Percentiles rank a stretch among this genome's conserved stretches.
These are phyloP conservation scores for Talaromyces sp. DNA, from an alignment of 2,329 filamentous ascomycete genomes.

Conservation along the genomic window DNA sequence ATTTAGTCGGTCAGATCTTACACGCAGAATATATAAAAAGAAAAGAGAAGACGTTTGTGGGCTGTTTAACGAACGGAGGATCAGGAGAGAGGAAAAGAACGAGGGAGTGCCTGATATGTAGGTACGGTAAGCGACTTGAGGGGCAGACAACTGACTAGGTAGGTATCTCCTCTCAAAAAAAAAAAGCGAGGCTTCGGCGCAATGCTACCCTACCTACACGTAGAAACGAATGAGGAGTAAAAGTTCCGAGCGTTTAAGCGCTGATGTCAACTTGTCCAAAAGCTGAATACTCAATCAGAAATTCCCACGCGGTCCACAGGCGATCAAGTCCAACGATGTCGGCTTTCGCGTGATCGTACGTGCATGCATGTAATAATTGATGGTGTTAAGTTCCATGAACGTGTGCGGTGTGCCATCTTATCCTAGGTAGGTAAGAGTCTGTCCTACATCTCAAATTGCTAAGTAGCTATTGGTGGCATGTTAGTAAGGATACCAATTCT, in stretches of 20 bases:
- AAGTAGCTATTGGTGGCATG: neutral
- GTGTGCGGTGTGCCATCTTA: too few species aligned
- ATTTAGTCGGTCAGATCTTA: neutral
- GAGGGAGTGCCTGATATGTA: too few species aligned
- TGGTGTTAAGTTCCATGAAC: neutral
- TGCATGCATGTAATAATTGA: neutral
- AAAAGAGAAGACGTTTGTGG: neutral
- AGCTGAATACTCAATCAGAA: neutral
- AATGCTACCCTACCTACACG: neutral
- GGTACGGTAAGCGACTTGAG: too few species aligned
- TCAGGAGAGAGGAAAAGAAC: neutral
- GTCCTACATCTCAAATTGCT: too few species aligned
- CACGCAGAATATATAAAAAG: neutral
- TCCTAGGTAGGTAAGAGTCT: too few species aligned
- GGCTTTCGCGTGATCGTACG: neutral
- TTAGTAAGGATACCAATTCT: neutral
- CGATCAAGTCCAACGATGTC: neutral
- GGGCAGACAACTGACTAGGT: too few species aligned
- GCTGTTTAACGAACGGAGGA: neutral
- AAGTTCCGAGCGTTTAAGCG: neutral
- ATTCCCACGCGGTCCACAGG: neutral
- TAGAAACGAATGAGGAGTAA: neutral
- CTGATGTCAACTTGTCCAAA: too few species aligned
- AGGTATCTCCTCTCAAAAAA: too few species aligned
- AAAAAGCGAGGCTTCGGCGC: too few species aligned